Base-by-base conservation (phyloP, 2,329 filamentous ascomycete species). In the Hypoxylon sp. region DNA sequence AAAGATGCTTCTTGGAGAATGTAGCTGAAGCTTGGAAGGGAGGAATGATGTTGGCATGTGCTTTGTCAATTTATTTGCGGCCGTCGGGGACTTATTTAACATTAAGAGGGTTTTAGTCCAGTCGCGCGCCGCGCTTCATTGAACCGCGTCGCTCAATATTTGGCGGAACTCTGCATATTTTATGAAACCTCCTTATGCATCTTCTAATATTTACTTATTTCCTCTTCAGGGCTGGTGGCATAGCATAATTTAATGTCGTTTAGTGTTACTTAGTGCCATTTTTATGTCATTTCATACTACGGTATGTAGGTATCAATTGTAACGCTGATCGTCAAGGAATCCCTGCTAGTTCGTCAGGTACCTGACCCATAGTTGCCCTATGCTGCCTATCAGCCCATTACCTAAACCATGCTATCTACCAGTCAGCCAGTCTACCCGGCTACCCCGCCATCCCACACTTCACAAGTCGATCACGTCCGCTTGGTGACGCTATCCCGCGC, bases 151-250 rank as follows among this genome's bases (percentile, higher is more conserved):
- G 9, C 21, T 48, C 5, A 14, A 55, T 17, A 9, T 32, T 32
- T 7, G n/a, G 17, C 11, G 11, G 13, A 10, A 11, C 23, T 32
- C 9, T 58, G 23, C 30, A 53, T 60, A 34, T 53, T 45, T 60
- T 60, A 60, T 60, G 57, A 60, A 30, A 30, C 28, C 36, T 10
- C 52, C 34, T 19, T 62, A 57, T 65, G 52, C 51, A 51, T 43
- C 53, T 19, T 48, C 25, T 36, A 63, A 38, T 72, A 68, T 73
- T 73, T 66, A 72, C 69, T 69, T 69, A 62, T 72, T 73, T 41
- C 71, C 63, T 43, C 11, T 63, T 68, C 56, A 11, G 67, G 62
- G 10, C n/a, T 59, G 51, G 30, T 13, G 19, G n/a, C 25, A 50
- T 53, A 41, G 50, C 50, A 41, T 55, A 64, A 64, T 36, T 53